Conservation (phyloP, 2,329 filamentous ascomycete genomes). For the Epichloe scottii region DNA sequence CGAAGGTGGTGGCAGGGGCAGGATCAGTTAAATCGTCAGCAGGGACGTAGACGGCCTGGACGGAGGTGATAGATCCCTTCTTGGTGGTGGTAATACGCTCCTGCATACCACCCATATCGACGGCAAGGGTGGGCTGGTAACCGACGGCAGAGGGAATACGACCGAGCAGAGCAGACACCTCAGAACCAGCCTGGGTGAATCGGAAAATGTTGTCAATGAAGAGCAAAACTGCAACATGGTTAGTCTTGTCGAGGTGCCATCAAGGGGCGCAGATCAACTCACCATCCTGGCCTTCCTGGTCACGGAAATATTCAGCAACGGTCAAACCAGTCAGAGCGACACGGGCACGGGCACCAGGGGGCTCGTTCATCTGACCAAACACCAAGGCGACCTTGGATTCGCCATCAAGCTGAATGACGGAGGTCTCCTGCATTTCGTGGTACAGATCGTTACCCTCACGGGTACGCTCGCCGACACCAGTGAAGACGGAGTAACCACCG, state of each 20-base stretch:
- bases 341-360: conserved; percentile 98
- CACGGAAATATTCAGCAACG: conserved; percentile 72
- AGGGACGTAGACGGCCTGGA: conserved; percentile 99
- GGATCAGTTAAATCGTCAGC: conserved; percentile 99
- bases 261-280: conserved; percentile 19
- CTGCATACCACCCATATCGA: conserved; percentile 99
- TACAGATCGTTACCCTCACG: conserved; percentile 99
- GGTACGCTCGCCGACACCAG: conserved; percentile 99
- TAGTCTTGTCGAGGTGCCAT: background rate
- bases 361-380: conserved; percentile 99
- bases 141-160: conserved; percentile 99
- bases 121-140: conserved; percentile 97
- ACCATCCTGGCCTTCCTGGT: conserved; percentile 74
- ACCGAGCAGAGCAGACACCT: conserved; percentile 97
- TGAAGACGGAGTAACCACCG: conserved; percentile 99
- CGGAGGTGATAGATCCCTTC: conserved; percentile 99
- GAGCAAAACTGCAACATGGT: conserved; percentile 59
- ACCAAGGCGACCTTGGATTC: conserved; percentile 99
- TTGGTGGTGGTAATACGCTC: conserved; percentile 99
- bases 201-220: conserved; percentile 99
- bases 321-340: conserved; percentile 88
- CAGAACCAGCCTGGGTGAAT: conserved; percentile 99
- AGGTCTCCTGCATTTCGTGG: conserved; percentile 99
- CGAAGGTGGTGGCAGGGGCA: conserved; percentile 97
- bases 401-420: conserved; percentile 97